phyloP scores from a whole-genome alignment of 306 rosid genomes.

The Abrus pulchellus region DNA sequence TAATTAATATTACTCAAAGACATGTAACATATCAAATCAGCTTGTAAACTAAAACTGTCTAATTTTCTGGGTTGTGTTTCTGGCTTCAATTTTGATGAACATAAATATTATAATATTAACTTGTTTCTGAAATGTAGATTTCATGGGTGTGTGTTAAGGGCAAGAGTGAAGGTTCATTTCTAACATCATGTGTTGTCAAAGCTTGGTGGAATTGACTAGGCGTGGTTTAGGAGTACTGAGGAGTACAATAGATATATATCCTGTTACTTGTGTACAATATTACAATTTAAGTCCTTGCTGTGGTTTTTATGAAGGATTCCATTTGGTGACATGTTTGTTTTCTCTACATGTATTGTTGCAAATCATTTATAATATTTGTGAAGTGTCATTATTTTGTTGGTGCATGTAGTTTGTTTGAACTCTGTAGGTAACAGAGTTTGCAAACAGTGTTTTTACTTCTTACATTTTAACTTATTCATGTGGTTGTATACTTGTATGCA shows the following conservation, averaged over 20 bases:
- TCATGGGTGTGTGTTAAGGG: slow-evolving; percentile 33
- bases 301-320: slow-evolving; percentile 41
- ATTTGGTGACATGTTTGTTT: slow-evolving; percentile 27
- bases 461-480: slow-evolving; percentile 23
- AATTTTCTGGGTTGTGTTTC: slow-evolving; percentile 19
- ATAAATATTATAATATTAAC: background rate
- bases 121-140: slow-evolving; percentile 1
- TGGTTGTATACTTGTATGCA: slow-evolving; percentile 40
- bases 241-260: slow-evolving; percentile 20
- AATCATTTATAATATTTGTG: slow-evolving; percentile 24
- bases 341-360: slow-evolving; percentile 21
- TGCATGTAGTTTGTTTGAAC: slow-evolving; percentile 26
- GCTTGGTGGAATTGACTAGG: slow-evolving; percentile 28
- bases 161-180: slow-evolving; percentile 27
- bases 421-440: slow-evolving; percentile 23
- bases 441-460: slow-evolving; percentile 19
- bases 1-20: slow-evolving; percentile 27
- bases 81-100: background rate
- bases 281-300: slow-evolving; percentile 30
- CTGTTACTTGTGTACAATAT: background rate
- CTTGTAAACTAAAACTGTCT: slow-evolving; percentile 23
- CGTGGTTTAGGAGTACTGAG: slow-evolving; percentile 23
- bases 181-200: slow-evolving; percentile 30
- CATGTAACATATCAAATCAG: slow-evolving; percentile 9
- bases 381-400: slow-evolving; percentile 11